Evolutionary conservation across 805 yeast species (phyloP).

Genomic region (Pachysolen tannophilus): DNA sequence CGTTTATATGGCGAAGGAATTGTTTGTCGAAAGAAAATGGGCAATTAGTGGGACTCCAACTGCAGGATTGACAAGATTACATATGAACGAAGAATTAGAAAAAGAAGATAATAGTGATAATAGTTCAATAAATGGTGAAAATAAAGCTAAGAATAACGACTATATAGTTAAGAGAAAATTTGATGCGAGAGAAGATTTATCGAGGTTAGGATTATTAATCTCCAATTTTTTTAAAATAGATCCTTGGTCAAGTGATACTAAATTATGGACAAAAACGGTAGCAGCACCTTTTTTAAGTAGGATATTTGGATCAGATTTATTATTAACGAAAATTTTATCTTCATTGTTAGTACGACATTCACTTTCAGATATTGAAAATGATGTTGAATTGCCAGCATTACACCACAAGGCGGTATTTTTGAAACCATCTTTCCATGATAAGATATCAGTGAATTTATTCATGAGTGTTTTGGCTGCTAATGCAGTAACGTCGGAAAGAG

Average conservation of each 20-base stretch:
- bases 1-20: conserved; percentile 36
- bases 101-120: conserved; percentile 7
- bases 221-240: conserved; percentile 47
- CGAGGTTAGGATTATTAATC: conserved; percentile 43
- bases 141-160: conserved; percentile 16
- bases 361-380: conserved; percentile 43
- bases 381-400: conserved; percentile 49
- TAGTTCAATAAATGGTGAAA: background rate
- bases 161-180: conserved; percentile 43
- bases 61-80: conserved; percentile 53
- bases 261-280: conserved; percentile 38
- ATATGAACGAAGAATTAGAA: conserved; percentile 30
- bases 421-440: conserved; percentile 58
- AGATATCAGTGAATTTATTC: conserved; percentile 53
- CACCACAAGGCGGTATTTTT: conserved; percentile 51
- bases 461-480: conserved; percentile 62
- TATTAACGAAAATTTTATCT: conserved; percentile 33
- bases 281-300: conserved; percentile 39
- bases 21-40: conserved; percentile 60
- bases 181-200: conserved; percentile 44
- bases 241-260: conserved; percentile 44
- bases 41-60: conserved; percentile 75
- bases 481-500: conserved; percentile 66
- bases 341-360: conserved; percentile 51
- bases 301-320: conserved; percentile 30